Evolutionary conservation across 345 rosid species (phyloP).

Genomic region (Turritis glabra): DNA sequence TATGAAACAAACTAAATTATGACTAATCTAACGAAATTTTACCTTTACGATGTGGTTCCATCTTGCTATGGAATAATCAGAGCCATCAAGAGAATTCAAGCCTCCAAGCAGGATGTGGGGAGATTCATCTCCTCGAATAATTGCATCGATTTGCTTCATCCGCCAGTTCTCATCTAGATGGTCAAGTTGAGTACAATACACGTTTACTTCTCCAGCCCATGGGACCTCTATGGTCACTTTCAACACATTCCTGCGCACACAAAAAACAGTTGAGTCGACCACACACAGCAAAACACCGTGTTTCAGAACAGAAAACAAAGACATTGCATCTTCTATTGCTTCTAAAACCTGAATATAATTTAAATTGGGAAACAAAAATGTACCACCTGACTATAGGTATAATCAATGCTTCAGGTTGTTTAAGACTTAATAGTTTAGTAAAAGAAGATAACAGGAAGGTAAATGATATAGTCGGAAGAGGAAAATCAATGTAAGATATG

Average conservation of each 20-base stretch:
- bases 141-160: constrained; percentile 80
- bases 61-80: constrained; percentile 81
- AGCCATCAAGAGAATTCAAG: constrained; percentile 66
- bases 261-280: neutral
- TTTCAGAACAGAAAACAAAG: neutral
- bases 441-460: neutral
- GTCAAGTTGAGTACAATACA: constrained; percentile 88
- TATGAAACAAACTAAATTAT: neutral
- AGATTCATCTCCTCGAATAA: constrained; percentile 57
- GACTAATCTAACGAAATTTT: neutral
- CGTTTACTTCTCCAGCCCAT: constrained; percentile 81
- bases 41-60: constrained; percentile 90
- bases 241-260: constrained; percentile 71
- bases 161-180: constrained; percentile 94
- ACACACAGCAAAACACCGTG: neutral
- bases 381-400: too few species aligned
- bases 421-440: neutral
- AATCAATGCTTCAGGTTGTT: too few species aligned
- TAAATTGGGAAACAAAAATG: too few species aligned
- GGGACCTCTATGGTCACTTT: constrained; percentile 83
- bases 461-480: neutral
- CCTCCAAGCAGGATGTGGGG: constrained; percentile 84
- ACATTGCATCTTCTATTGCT: neutral
- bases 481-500: constrained; percentile 1
- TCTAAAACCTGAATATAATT: neutral